Conservation (phyloP, 176 grass and related monocot species). For the Luzula sylvatica region DNA sequence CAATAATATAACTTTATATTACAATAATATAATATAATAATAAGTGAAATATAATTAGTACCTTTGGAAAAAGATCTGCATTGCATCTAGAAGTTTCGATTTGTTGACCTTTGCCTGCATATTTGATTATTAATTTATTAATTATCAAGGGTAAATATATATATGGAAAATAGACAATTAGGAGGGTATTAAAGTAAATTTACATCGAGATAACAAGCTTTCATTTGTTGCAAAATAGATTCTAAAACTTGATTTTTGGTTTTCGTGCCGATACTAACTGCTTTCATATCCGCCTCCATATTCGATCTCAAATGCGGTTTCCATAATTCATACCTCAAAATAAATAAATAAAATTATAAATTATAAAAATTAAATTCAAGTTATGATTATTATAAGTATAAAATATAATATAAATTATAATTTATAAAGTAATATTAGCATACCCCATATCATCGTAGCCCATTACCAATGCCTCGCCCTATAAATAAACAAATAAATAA, state of each 20-base stretch:
- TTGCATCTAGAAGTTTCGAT: slow-evolving; percentile 80
- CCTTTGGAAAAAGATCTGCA: slow-evolving; percentile 88
- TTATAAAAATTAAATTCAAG: neutral
- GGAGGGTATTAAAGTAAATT: neutral
- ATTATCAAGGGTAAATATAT: too few relatives aligned
- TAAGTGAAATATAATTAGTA: slow-evolving; percentile 24
- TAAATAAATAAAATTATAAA: neutral
- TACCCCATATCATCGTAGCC: slow-evolving; percentile 99
- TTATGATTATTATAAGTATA: slow-evolving; percentile 8
- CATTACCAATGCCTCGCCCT: slow-evolving; percentile 95
- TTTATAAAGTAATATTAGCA: slow-evolving; percentile 19
- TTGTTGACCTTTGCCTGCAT: slow-evolving; percentile 67
- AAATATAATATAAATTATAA: too few relatives aligned
- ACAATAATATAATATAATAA: slow-evolving; percentile 11
- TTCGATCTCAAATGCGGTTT: slow-evolving; percentile 93
- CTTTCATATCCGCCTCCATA: slow-evolving; percentile 98
- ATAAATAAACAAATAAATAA: slow-evolving; percentile 25
- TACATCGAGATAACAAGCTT: slow-evolving; percentile 95
- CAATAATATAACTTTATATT: slow-evolving; percentile 19
- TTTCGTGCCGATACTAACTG: slow-evolving; percentile 87
- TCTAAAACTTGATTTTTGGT: slow-evolving; percentile 76
- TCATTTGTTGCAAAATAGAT: slow-evolving; percentile 92
- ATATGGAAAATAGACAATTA: too few relatives aligned
- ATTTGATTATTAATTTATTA: neutral
- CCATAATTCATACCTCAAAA: slow-evolving; percentile 89